These are phyloP conservation scores for Eucalyptus lansdowneana DNA, from an alignment of 345 rosid genomes.

Conservation along the genomic window DNA sequence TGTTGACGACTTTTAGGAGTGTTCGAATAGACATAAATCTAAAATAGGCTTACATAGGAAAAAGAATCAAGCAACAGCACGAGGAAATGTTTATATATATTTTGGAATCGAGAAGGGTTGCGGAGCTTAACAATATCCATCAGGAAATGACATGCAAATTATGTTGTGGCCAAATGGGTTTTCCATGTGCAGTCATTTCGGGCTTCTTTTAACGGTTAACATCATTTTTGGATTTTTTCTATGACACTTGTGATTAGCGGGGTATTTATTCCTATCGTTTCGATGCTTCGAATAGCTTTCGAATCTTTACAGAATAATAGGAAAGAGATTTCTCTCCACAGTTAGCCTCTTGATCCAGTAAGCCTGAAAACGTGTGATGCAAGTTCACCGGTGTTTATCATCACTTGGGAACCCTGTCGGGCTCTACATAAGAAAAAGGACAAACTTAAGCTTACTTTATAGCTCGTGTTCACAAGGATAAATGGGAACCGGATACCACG, in stretches of 20 bases:
- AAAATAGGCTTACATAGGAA: neutral
- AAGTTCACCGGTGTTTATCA: neutral
- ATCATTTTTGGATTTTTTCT: neutral
- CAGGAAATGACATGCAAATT: neutral
- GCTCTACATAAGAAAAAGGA: neutral
- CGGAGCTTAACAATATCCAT: neutral
- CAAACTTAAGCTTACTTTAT: neutral
- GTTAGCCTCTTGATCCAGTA: neutral
- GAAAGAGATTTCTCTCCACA: neutral
- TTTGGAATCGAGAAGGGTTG: neutral
- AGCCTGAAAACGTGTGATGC: neutral
- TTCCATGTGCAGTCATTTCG: neutral
- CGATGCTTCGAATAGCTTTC: neutral
- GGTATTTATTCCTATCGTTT: neutral
- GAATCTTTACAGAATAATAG: neutral
- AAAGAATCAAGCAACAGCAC: fast-evolving
- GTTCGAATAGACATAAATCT: neutral
- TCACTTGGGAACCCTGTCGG: neutral
- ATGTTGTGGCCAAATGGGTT: neutral
- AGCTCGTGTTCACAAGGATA: neutral
- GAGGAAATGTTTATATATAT: neutral
- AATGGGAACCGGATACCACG: neutral
- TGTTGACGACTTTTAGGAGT: neutral
- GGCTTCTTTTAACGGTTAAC: neutral
- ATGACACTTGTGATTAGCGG: neutral